Percentiles rank a stretch among this genome's conserved stretches.
Evolutionary conservation across 331 rosid species (phyloP).

Genomic region (Acacia pycnantha): DNA sequence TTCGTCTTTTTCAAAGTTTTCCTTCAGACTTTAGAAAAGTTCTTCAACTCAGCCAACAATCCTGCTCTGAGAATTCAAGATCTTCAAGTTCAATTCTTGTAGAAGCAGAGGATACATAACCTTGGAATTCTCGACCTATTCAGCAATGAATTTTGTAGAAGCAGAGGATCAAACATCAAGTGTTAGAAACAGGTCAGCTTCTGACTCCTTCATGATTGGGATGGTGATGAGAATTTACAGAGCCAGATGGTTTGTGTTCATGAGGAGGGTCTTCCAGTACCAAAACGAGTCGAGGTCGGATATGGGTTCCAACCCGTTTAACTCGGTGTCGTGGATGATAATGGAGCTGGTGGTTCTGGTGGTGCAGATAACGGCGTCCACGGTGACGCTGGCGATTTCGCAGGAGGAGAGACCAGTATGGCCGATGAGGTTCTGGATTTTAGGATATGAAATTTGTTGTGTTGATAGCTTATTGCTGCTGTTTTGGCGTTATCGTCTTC

Average conservation of each 20-base stretch:
- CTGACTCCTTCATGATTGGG: conserved; percentile 41
- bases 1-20: neutral
- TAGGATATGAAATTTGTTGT: conserved; percentile 79
- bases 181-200: conserved; percentile 37
- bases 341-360: conserved; percentile 64
- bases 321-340: conserved; percentile 81
- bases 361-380: conserved; percentile 57
- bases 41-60: neutral
- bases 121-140: neutral
- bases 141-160: conserved; percentile 33
- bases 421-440: conserved; percentile 95
- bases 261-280: conserved; percentile 87
- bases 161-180: conserved; percentile 25
- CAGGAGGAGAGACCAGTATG: conserved; percentile 79
- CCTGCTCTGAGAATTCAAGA: neutral
- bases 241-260: conserved; percentile 79
- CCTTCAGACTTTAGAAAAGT: neutral
- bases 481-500: conserved; percentile 61
- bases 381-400: conserved; percentile 58
- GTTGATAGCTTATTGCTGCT: conserved; percentile 64
- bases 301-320: conserved; percentile 80
- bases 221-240: conserved; percentile 75
- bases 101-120: neutral
- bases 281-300: conserved; percentile 85
- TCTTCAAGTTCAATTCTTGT: neutral